A percentile compares a stretch with the other conserved stretches of the same genome.
phyloP scores from a whole-genome alignment of 805 yeast genomes.

The Starmerella potacharoeniae region DNA sequence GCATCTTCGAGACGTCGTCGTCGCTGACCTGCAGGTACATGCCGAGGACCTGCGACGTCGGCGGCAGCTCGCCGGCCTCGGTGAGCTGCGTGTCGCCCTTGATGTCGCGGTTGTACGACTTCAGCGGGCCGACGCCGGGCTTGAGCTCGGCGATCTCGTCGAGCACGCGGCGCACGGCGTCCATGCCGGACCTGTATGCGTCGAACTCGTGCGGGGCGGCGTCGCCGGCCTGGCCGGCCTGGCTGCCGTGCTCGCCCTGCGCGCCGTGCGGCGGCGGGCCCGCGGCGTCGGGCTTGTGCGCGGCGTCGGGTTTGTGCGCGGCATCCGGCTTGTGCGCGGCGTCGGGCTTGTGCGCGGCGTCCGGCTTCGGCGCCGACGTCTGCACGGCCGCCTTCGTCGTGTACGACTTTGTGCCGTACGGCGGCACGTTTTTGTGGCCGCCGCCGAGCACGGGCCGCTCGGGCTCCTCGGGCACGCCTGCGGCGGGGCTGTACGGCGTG shows the following conservation, averaged over 20 bases:
- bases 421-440: background rate
- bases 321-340: background rate
- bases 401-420: constrained; percentile 1
- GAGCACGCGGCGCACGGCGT: constrained; percentile 1
- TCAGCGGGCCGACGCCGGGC: constrained; percentile 31
- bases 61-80: constrained; percentile 13
- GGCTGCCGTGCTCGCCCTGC: background rate
- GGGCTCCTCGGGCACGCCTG: background rate
- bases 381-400: background rate
- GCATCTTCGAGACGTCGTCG: constrained; percentile 12
- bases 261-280: too few species aligned
- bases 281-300: too few species aligned
- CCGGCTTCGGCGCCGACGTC: background rate
- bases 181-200: constrained; percentile 7
- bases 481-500: too few species aligned
- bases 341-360: background rate
- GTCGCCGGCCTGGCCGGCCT: background rate
- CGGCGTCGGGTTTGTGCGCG: too few species aligned
- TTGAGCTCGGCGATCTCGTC: constrained; percentile 3
- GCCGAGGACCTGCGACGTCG: constrained; percentile 11
- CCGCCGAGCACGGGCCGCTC: background rate
- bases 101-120: constrained; percentile 36
- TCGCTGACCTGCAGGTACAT: constrained; percentile 16
- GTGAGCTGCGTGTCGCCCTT: constrained; percentile 28
- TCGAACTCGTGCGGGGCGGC: background rate